Base-by-base conservation (phyloP, 2,329 filamentous ascomycete genomes). In the Conoideocrella luteorostrata region DNA sequence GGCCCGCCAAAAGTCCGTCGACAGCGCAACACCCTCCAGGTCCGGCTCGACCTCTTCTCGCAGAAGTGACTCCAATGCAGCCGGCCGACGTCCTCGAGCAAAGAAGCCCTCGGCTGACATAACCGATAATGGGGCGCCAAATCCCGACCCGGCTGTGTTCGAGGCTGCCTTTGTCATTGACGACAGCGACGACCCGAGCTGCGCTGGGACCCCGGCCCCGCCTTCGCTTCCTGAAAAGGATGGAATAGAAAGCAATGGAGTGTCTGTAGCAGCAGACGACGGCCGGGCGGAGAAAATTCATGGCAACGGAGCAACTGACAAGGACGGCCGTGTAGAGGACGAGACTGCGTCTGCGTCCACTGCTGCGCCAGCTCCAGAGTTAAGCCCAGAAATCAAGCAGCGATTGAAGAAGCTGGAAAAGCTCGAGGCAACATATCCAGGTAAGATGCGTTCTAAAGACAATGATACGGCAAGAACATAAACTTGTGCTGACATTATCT, bases 391-490 rank as follows among this genome's bases (percentile, higher is more conserved):
- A 39, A 74, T 95, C 22, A 80, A 78, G 45, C 73, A 78, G 23
- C 90, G 84, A 61, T 67, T 97, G 51, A 80, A 85, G 47, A 91
- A 88, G 63, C 71, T 97, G n/a, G 89, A 95, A 46, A 95, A 89
- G 62, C 71, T 97, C 17, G 91, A 96, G 59, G 74, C 80, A 5
- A 88, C 86, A 46, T 97, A 97, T 63, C 81, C 87, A 60, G 88
- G 87, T 90, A 72, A 34, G 63, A 30, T 18, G 4, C 39, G 33
- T 3, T 13, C n/a, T 39, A 34, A 23, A 24, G 28, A 45, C 50
- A 39, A 52, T 35, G 37, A 24, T 37, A 17, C 13, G 29, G 10
- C 15, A 7, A 10, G n/a, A n/a, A n/a, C n/a, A n/a, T n/a, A n/a
- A n/a, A n/a, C n/a, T n/a, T n/a, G 12, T 24, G n/a, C 37, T 41